phyloP scores from a whole-genome alignment of 108 stramenopile genomes.

The Fragilaria crotonensis region DNA sequence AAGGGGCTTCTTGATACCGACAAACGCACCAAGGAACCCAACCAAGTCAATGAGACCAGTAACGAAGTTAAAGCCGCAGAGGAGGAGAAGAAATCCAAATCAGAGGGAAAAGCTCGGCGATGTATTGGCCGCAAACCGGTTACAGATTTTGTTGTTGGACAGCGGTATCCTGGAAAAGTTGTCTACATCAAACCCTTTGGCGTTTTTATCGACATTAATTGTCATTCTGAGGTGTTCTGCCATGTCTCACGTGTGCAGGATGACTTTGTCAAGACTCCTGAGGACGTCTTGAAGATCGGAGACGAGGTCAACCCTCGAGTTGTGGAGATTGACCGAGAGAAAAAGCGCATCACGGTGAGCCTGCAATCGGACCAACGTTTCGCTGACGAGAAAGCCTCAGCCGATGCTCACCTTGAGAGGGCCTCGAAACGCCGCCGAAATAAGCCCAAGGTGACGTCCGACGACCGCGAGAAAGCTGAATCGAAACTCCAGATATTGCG shows the following conservation, averaged over 20 bases:
- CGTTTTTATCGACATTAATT: constrained; percentile 80
- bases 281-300: constrained; percentile 47
- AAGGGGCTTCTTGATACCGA: constrained; percentile 29
- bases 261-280: constrained; percentile 53
- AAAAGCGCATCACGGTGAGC: constrained; percentile 75
- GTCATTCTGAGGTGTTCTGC: constrained; percentile 83
- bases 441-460: too few relatives aligned
- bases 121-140: constrained; percentile 85
- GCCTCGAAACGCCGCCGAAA: constrained; percentile 10
- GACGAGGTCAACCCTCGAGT: constrained; percentile 56
- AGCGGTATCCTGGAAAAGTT: constrained; percentile 53
- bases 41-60: constrained; percentile 8
- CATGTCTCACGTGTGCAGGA: constrained; percentile 74
- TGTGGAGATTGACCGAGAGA: constrained; percentile 61
- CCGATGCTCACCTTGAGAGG: constrained; percentile 28
- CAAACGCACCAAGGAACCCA: constrained; percentile 23
- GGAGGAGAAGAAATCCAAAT: not conserved
- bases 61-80: constrained; percentile 8
- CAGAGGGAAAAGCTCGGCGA: constrained; percentile 39
- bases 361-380: constrained; percentile 54
- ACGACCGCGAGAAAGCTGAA: constrained; percentile 11
- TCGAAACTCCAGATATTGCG: not conserved
- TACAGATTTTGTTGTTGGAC: constrained; percentile 68
- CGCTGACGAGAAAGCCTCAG: constrained; percentile 35
- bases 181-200: constrained; percentile 83